Evolutionary conservation across 352 stramenopile species (phyloP), one percentile per base, ranked within the genome.

Genomic region (Globisporangium parvum): DNA sequence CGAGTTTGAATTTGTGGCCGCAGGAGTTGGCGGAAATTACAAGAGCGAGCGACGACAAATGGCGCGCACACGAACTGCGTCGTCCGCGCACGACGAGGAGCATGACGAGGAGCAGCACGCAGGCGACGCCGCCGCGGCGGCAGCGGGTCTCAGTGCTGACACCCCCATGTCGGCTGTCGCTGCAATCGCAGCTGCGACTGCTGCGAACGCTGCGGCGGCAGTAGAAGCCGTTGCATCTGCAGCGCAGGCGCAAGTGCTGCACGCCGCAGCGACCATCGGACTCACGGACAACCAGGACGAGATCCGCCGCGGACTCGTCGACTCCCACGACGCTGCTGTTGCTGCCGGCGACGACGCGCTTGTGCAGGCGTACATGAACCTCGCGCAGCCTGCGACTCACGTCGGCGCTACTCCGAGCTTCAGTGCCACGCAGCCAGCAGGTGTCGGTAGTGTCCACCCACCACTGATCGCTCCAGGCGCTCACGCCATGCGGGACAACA

Each of bases 331-430:
- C 23, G 54, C 53, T 21, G 53, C 54, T 21, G 54, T 35, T 11
- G 54, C 46, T 3, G 55, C 47, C 2, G 26, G 49, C 47, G 49
- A 61, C 40, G 57, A 63, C 14, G 49, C 57, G 42, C 48, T 63
- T 33, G 57, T 63, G 42, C 57, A 63, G 31, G 49, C 57, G 50
- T 63, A 63, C 41, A 63, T 63, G 57, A 53, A 57, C 49, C 49
- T 63, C 18, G 45, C 41, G 15, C 41, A 42, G 24, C 24, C 49
- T 3, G 20, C 20, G 23, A 11, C 1, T 3, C 15, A 26, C 44
- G 26, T 11, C 12, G 35, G 24, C 39, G 2, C 49, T 28, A 0
- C 39, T 24, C 15, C 31, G 31, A 52, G 10, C 15, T 42, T 46
- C 26, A 41, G 9, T n/a, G 31, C 3, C 10, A 28, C 20, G 23